phyloP scores from a whole-genome alignment of 805 yeast genomes.

The Metschnikowia drakensbergensis region DNA sequence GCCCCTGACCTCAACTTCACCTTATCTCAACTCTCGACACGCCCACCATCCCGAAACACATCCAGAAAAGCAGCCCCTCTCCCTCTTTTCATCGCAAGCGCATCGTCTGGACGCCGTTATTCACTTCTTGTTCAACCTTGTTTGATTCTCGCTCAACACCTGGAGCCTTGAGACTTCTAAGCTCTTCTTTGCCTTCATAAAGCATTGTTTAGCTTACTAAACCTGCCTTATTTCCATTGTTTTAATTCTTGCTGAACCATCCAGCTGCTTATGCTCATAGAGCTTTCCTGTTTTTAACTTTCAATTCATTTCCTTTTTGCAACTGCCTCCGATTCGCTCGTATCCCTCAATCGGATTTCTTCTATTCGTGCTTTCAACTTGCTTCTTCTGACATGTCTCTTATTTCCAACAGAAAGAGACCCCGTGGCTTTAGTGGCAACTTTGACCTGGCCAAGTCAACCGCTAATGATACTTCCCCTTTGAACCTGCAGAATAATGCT shows the following conservation, averaged over 20 bases:
- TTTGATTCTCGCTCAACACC: background rate
- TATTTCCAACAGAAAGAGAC: slow-evolving; percentile 41
- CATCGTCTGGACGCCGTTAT: background rate
- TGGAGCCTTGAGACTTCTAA: background rate
- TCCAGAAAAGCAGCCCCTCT: too few relatives aligned
- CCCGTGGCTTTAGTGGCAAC: slow-evolving; percentile 43
- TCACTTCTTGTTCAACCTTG: background rate
- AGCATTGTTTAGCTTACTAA: background rate
- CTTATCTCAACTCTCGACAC: background rate
- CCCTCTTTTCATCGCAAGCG: background rate
- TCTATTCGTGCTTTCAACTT: background rate
- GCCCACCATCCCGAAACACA: background rate
- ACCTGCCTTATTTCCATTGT: background rate
- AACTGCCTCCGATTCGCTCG: background rate
- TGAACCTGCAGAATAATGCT: background rate
- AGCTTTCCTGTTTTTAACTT: background rate
- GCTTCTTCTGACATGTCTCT: slow-evolving; percentile 25
- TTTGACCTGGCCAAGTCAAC: slow-evolving; percentile 23
- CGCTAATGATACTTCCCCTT: slow-evolving; percentile 9
- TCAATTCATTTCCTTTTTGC: background rate
- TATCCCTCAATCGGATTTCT: background rate
- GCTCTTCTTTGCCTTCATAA: background rate
- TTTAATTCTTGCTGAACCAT: background rate
- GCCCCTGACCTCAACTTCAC: slow-evolving; percentile 3
- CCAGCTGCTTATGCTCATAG: background rate